Evolutionary conservation across 1,139 yeast genomes (phyloP).

Genomic region (Pneumocystis murina): DNA sequence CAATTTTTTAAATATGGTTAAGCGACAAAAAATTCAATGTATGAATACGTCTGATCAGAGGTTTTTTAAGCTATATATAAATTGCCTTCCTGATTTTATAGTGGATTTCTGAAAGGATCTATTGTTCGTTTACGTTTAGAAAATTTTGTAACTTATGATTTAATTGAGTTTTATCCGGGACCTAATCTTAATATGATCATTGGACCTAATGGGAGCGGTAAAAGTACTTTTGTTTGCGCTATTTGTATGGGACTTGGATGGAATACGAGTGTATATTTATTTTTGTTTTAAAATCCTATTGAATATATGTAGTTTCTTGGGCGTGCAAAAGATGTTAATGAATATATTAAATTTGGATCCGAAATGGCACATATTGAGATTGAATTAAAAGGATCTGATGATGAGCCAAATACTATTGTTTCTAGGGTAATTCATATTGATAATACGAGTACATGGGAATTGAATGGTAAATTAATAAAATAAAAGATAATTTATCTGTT

Average conservation of each 20-base stretch:
- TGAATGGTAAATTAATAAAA: slow-evolving; percentile 5
- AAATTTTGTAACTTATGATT: slow-evolving; percentile 72
- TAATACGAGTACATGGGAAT: slow-evolving; percentile 24
- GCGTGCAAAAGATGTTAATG: slow-evolving; percentile 50
- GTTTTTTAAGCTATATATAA: background rate
- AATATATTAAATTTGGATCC: slow-evolving; percentile 67
- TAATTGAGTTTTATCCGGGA: slow-evolving; percentile 63
- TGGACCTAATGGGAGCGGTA: slow-evolving; percentile 97
- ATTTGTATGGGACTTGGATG: slow-evolving; percentile 85
- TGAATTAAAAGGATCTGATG: slow-evolving; percentile 37
- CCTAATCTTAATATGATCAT: slow-evolving; percentile 84
- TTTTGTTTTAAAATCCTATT: background rate
- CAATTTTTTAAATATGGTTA: background rate
- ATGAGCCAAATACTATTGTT: slow-evolving; percentile 27
- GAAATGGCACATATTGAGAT: slow-evolving; percentile 44
- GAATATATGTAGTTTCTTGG: slow-evolving; percentile 36
- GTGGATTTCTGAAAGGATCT: slow-evolving; percentile 37
- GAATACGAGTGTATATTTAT: slow-evolving; percentile 33
- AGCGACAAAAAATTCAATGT: background rate
- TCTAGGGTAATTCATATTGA: slow-evolving; percentile 29
- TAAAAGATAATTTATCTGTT: slow-evolving; percentile 33
- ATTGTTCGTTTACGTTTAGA: slow-evolving; percentile 48
- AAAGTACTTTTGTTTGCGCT: slow-evolving; percentile 86
- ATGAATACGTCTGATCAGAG: background rate
- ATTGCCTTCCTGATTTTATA: background rate